Conservation (phyloP, 805 yeast species). For the Kluyveromyces lactis region DNA sequence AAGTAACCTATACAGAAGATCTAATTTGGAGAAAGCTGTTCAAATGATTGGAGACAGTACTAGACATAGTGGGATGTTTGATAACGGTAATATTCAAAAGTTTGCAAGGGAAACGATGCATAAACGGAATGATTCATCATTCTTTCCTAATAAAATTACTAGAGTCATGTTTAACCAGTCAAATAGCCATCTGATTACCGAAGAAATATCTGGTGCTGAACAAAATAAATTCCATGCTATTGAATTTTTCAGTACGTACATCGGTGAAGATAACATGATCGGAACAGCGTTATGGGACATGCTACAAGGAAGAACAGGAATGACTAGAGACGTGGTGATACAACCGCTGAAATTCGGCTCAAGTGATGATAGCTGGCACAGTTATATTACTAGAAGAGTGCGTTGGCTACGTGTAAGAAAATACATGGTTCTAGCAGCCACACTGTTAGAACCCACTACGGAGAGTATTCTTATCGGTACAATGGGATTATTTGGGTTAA, state of each 20-base stretch:
- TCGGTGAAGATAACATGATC: conserved; percentile 91
- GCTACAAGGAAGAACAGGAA: conserved; percentile 62
- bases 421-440: conserved; percentile 81
- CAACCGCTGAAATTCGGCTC: conserved; percentile 55
- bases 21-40: conserved; percentile 56
- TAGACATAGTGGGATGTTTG: conserved; percentile 5
- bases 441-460: conserved; percentile 79
- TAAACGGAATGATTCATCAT: conserved; percentile 2
- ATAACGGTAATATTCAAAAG: conserved; percentile 5
- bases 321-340: conserved; percentile 69
- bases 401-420: conserved; percentile 83
- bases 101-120: conserved; percentile 6
- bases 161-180: conserved; percentile 6
- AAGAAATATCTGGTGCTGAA: conserved; percentile 1
- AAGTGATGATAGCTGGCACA: conserved; percentile 32
- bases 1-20: conserved; percentile 65
- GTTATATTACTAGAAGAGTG: conserved; percentile 60
- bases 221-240: conserved; percentile 36
- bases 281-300: conserved; percentile 74
- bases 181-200: conserved; percentile 17
- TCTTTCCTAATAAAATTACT: background rate
- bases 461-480: conserved; percentile 63
- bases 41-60: conserved; percentile 28
- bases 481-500: conserved; percentile 54
- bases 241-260: conserved; percentile 65